Base-by-base conservation (phyloP, 2,329 filamentous ascomycete species). In the Aspergillus vadensis region DNA sequence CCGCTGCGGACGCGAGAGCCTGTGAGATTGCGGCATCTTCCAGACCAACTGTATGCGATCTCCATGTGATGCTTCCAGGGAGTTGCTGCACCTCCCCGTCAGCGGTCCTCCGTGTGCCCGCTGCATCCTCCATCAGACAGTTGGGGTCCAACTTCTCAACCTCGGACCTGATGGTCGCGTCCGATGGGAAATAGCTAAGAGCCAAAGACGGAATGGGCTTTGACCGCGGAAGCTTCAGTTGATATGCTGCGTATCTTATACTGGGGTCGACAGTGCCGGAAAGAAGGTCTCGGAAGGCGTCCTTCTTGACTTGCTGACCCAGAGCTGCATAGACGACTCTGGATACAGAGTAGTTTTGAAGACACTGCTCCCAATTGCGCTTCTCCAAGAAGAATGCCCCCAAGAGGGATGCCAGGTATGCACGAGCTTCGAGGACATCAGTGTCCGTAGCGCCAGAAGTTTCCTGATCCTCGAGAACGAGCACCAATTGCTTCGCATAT, bases 21-120 rank as follows among this genome's bases (percentile, higher is more conserved):
- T 93, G 85, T 1, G 93, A 91, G 68, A 98, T 97, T 53, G 92
- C 89, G 25, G 94, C 93, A 77, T 99, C 94, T 69, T 97, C 93
- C 55, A 99, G 90, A 66, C 89, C 88, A 15, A 97, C 94, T 63
- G 89, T 89, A 44, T 93, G 86, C 9, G 87, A 89, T 65, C 95
- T 87, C 95, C 95, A 99, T 4, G 85, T 88, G 60, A 99, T 88
- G 9, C 87, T 90, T 69, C 88, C 88, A 0, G 91, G 90, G 2
- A 87, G 80, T 51, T 86, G 77, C 57, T 78, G 74, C 9, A 76
- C 70, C 36, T 75, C 72, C 15, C 80, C 79, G 58, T 80, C 79
- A 62, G 74, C 69, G 17, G 70, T 72, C 62, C 56, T 82, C 65
- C 83, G 81, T 64, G 82, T 77, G 60, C 79, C 76, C 56, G 79